These are phyloP conservation scores for Crithidia thermophila DNA, from an alignment of 208 protist genomes.

Conservation along the genomic window DNA sequence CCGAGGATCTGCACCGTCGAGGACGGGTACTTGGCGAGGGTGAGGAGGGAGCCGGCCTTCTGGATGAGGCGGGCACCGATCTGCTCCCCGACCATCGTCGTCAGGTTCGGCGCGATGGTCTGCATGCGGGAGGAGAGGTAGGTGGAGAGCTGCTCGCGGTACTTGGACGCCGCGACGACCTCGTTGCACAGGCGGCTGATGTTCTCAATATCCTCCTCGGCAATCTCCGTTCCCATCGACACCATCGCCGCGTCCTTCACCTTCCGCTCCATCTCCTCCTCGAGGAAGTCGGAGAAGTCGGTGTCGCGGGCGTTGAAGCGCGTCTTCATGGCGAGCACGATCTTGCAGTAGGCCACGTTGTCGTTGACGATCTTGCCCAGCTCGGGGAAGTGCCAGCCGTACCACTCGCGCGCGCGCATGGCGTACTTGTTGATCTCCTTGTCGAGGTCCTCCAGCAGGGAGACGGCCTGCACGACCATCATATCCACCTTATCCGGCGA, in stretches of 20 bases:
- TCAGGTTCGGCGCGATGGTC: conserved; percentile 99
- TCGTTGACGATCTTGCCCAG: conserved; percentile 97
- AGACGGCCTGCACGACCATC: conserved; percentile 99
- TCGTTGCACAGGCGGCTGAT: conserved; percentile 94
- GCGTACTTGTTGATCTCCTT: conserved; percentile 99
- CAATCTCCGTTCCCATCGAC: conserved; percentile 99
- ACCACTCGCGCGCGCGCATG: conserved; percentile 99
- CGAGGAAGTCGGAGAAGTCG: conserved; percentile 96
- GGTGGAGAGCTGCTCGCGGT: conserved; percentile 94
- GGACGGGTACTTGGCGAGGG: conserved; percentile 98
- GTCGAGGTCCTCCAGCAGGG: conserved; percentile 98
- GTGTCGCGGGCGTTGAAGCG: conserved; percentile 91
- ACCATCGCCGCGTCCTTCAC: conserved; percentile 97
- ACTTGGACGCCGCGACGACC: conserved; percentile 93
- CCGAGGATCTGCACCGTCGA: conserved; percentile 99
- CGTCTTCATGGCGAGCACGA: conserved; percentile 91
- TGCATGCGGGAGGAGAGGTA: conserved; percentile 99
- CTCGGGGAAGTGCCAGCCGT: conserved; percentile 99
- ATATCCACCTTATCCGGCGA: conserved; percentile 99
- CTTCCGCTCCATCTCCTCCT: conserved; percentile 95
- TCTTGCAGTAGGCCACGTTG: conserved; percentile 96
- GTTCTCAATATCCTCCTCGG: conserved; percentile 96
- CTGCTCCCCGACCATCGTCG: conserved; percentile 97
- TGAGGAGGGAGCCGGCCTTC: conserved; percentile 98
- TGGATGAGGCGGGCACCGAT: conserved; percentile 99